Evolutionary conservation across 2,329 filamentous ascomycete genomes (phyloP), one percentile per base, ranked within the genome.

Genomic region (Neofusicoccum parvum): DNA sequence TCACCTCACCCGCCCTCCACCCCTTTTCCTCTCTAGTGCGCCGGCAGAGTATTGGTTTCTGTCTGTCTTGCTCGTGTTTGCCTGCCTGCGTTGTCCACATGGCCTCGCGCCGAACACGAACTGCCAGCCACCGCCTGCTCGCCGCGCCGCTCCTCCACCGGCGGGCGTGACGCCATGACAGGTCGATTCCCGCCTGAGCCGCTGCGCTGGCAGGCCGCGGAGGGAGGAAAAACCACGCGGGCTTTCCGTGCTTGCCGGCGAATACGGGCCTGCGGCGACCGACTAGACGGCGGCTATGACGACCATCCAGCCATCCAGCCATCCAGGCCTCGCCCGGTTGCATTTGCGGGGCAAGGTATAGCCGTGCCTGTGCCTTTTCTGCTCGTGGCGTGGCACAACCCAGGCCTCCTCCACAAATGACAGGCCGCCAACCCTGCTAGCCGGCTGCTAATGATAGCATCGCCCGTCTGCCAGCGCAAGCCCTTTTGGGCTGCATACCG

Each of bases 391-490:
- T 15, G 23, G 23, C 23, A 12, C 23, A 17, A 37, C 53, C 20
- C 20, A 41, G 15, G 23, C 41, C 3, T 48, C 43, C 56, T 60
- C 56, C 56, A 20, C 56, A 60, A 60, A 60, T 60, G 41, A 60
- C 56, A 23, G n/a, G 27, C 43, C 43, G 43, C 6, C 43, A 39
- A n/a, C 56, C 56, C 56, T 60, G 56, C 43, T 17, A n/a, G 6
- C 20, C 11, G 11, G 17, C 43, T 60, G 56, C 56, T 60, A 60
- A 46, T 37, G 10, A 34, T 60, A 60, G 56, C 41, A 20, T 10
- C 41, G 10, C n/a, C 15, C 15, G 23, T 23, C 23, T 23, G 23
- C 23, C 3, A 3, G 23, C 23, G 23, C 23, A 23, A 23, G 23
- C 23, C 46, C 17, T 20, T 49, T 14, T 11, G 46, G 17, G 17